Percentiles rank a stretch among this genome's conserved stretches.
phyloP scores from a whole-genome alignment of 1,284 basidiomycete species.

The Abortiporus biennis region DNA sequence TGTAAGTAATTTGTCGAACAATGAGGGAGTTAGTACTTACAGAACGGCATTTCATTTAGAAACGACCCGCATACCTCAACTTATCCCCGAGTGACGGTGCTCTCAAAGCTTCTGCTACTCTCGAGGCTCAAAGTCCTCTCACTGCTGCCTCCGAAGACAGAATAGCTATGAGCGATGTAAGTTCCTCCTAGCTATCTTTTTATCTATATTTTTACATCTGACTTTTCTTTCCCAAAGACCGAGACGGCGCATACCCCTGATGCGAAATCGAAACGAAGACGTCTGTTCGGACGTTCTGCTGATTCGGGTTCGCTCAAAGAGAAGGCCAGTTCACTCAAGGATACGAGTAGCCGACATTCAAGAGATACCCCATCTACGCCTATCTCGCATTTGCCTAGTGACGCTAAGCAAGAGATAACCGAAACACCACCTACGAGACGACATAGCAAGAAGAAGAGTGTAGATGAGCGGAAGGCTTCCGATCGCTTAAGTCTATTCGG shows the following conservation, averaged over 20 bases:
- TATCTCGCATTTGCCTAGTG: slow-evolving; percentile 12
- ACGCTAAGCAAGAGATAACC: slow-evolving; percentile 17
- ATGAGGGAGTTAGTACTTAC: background rate
- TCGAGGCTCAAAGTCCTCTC: slow-evolving; percentile 21
- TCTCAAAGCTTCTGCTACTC: slow-evolving; percentile 34
- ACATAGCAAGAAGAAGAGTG: slow-evolving; percentile 43
- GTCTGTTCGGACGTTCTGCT: slow-evolving; percentile 49
- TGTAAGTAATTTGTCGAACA: no score
- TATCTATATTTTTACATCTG: slow-evolving; percentile 2
- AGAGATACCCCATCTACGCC: slow-evolving; percentile 27
- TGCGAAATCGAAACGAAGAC: slow-evolving; percentile 31
- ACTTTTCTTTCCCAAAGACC: slow-evolving; percentile 29
- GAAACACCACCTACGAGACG: slow-evolving; percentile 28
- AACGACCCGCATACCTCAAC: slow-evolving; percentile 37
- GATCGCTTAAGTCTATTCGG: slow-evolving; percentile 80
- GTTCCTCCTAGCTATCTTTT: slow-evolving; percentile 18
- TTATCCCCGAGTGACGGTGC: slow-evolving; percentile 59
- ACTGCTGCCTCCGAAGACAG: slow-evolving; percentile 42
- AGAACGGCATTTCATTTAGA: slow-evolving; percentile 5
- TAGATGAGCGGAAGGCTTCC: slow-evolving; percentile 42
- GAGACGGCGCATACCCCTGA: slow-evolving; percentile 25
- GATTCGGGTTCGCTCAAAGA: slow-evolving; percentile 25
- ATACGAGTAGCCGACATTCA: slow-evolving; percentile 29
- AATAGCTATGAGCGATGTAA: slow-evolving; percentile 62
- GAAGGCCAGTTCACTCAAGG: slow-evolving; percentile 24